Base-by-base conservation (phyloP, 331 rosid genomes). In the Quercus lobata region DNA sequence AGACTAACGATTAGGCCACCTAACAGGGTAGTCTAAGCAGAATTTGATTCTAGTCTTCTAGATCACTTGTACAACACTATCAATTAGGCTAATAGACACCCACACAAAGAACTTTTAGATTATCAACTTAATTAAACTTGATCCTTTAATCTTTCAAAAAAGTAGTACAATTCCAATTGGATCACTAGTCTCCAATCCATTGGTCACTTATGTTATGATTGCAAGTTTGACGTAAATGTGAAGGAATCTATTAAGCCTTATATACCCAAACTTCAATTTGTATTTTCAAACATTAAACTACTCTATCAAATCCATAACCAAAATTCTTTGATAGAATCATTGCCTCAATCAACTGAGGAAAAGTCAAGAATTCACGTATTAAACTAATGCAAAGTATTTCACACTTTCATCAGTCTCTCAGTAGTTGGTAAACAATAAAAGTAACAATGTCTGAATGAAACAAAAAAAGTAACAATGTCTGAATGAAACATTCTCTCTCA, bases 331-430 rank as follows among this genome's bases (percentile, higher is more conserved):
- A 57, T 41, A 54, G 71, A 79, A 83, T 87, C 84, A 78, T 79
- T 78, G 63, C 71, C 58, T 69, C 66, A 52, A 83, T 82, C 74
- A 77, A 76, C 71, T 32, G 71, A 61, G 66, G 76, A 32, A n/a
- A 83, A 87, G 87, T 82, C 84, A 78, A 88, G 88, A 77, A 79
- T 84, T 72, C 57, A 32, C 76, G 73, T 76, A 65, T 68, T 52
- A 30, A 65, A 55, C 49, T 77, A 72, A 19, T 49, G 29, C 11
- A 68, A 75, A 72, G 56, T 73, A 34, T 44, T 84, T 72, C 75
- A 55, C 49, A 62, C 77, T 82, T 77, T 85, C 63, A 29, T 85
- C 63, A 34, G 76, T 78, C 83, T 76, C 41, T 21, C 81, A 57
- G n/a, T 27, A 44, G 53, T 53, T 25, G 21, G 21, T 58, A 34